A percentile compares a stretch with the other conserved stretches of the same genome.
These are phyloP conservation scores for Huntiella decipiens DNA, from an alignment of 2,329 filamentous ascomycete genomes.

Conservation along the genomic window DNA sequence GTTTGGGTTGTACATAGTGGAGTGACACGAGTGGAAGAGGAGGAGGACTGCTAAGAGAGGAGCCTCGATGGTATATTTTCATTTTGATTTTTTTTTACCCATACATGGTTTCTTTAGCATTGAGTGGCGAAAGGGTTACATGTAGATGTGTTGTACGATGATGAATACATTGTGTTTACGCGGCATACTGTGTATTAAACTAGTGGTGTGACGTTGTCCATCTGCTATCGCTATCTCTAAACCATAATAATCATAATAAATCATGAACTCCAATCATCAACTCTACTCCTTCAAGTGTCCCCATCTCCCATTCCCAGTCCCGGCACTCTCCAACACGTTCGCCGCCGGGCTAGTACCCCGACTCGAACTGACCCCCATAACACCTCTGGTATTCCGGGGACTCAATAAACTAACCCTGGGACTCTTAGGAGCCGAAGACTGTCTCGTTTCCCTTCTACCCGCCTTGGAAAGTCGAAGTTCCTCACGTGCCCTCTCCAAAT, in stretches of 20 bases:
- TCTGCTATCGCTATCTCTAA: not conserved
- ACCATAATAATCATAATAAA: no score
- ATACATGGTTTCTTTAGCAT: not conserved
- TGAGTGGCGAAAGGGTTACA: no score
- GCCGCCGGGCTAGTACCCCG: conserved; percentile 31
- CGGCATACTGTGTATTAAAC: no score
- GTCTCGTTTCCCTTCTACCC: conserved; percentile 34
- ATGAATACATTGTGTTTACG: no score
- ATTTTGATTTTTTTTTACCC: not conserved
- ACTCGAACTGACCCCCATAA: conserved; percentile 21
- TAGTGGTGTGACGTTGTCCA: no score
- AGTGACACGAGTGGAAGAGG: no score
- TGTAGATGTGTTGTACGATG: no score
- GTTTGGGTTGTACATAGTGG: no score
- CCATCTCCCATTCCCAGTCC: conserved; percentile 23
- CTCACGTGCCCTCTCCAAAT: conserved; percentile 28
- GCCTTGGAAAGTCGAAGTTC: conserved; percentile 30
- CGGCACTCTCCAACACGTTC: conserved; percentile 17
- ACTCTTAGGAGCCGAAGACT: conserved; percentile 37
- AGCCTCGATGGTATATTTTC: not conserved
- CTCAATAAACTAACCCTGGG: conserved; percentile 36
- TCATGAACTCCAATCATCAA: not conserved
- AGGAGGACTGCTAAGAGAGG: no score
- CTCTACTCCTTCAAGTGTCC: conserved; percentile 24
- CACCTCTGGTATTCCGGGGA: conserved; percentile 21